phyloP scores from a whole-genome alignment of 495 filamentous ascomycete species.

The Darksidea phi region DNA sequence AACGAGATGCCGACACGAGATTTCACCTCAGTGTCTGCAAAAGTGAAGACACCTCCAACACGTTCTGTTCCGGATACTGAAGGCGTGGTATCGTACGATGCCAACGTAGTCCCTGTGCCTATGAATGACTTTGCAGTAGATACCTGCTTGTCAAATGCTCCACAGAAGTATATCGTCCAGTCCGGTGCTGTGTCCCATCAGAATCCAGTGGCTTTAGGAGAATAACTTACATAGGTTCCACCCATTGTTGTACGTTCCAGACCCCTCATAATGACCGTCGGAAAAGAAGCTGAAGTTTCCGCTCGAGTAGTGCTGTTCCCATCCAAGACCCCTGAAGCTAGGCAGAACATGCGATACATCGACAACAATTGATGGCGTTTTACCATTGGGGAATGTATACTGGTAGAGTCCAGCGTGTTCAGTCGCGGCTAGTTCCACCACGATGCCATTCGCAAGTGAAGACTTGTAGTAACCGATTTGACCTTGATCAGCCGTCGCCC shows the following conservation, averaged over 20 bases:
- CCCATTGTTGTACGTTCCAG: constrained; percentile 63
- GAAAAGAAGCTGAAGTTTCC: constrained; percentile 56
- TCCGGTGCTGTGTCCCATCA: constrained; percentile 47
- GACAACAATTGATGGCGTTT: constrained; percentile 57
- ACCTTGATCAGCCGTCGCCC: constrained; percentile 53
- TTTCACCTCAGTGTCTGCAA: constrained; percentile 46
- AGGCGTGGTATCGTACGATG: constrained; percentile 26
- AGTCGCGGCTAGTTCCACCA: constrained; percentile 60
- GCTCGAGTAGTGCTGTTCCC: constrained; percentile 66
- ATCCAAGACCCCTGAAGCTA: constrained; percentile 57
- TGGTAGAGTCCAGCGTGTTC: constrained; percentile 63
- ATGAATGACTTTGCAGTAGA: constrained; percentile 52
- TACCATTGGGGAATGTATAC: constrained; percentile 57
- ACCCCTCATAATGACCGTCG: constrained; percentile 62
- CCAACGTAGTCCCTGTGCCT: constrained; percentile 47
- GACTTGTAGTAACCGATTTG: constrained; percentile 67
- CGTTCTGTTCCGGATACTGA: constrained; percentile 30
- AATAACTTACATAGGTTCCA: constrained; percentile 56
- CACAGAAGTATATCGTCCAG: constrained; percentile 72
- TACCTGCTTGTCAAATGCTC: constrained; percentile 54
- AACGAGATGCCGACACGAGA: constrained; percentile 72
- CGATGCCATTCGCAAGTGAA: constrained; percentile 52
- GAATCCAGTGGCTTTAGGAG: background rate
- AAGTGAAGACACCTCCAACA: constrained; percentile 41
- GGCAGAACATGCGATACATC: constrained; percentile 72